Percentiles rank a stretch among this genome's conserved stretches.
phyloP scores from a whole-genome alignment of 441 rosid species.

The Pelargonium fulgidum region DNA sequence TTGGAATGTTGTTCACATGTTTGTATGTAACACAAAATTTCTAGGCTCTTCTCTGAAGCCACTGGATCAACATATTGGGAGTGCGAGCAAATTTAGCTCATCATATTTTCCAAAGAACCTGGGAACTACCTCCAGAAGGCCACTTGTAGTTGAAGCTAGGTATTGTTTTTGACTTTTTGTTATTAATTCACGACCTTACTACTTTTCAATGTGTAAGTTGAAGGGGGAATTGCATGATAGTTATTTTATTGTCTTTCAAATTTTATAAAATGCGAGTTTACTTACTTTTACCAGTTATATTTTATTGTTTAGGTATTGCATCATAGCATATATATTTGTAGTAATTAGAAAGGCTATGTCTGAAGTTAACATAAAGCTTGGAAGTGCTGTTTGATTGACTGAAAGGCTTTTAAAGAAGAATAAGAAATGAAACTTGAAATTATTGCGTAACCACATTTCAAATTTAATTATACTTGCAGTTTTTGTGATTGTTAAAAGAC shows the following conservation, averaged over 20 bases:
- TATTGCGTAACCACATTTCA: not conserved
- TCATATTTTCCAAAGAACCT: conserved; percentile 32
- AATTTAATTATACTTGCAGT: not conserved
- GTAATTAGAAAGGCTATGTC: too few species aligned
- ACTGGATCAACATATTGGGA: conserved; percentile 23
- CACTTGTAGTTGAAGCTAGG: conserved; percentile 50
- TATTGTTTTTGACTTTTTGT: conserved; percentile 20
- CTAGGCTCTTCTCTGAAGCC: conserved; percentile 38
- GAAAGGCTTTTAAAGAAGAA: too few species aligned
- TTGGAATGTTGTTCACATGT: not conserved
- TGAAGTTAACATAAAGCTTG: too few species aligned
- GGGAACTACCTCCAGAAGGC: conserved; percentile 37
- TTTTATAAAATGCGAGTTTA: not conserved
- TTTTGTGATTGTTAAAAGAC: not conserved
- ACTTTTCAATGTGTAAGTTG: not conserved
- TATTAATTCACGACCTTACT: not conserved
- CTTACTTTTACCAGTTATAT: not conserved
- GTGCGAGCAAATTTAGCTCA: conserved; percentile 30
- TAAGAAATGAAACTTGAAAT: not conserved
- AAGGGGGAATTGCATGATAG: not conserved
- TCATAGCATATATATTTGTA: not conserved
- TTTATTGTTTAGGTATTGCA: not conserved
- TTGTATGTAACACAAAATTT: not conserved
- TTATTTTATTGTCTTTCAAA: not conserved
- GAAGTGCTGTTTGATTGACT: too few species aligned